phyloP scores from a whole-genome alignment of 2,329 filamentous ascomycete species.

The Ophiostoma piceae region DNA sequence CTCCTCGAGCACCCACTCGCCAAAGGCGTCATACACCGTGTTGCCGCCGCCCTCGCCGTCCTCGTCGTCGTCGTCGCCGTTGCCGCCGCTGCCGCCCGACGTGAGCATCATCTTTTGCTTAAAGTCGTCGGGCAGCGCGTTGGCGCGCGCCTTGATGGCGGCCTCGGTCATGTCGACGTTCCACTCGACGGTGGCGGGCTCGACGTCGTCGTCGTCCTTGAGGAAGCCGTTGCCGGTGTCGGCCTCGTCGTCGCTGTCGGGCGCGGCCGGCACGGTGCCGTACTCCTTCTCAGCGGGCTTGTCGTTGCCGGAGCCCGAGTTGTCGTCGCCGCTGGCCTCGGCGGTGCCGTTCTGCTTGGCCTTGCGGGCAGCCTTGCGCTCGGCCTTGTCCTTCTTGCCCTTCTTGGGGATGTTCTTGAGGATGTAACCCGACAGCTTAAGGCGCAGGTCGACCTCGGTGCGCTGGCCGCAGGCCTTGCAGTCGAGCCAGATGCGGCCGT shows the following conservation, averaged over 20 bases:
- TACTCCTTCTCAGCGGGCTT: slow-evolving; percentile 47
- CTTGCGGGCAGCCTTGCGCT: slow-evolving; percentile 82
- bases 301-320: slow-evolving; percentile 42
- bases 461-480: slow-evolving; percentile 98
- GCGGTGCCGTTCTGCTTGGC: slow-evolving; percentile 71
- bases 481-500: slow-evolving; percentile 84
- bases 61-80: slow-evolving; percentile 72
- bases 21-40: slow-evolving; percentile 82
- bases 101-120: slow-evolving; percentile 85
- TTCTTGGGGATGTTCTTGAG: slow-evolving; percentile 90
- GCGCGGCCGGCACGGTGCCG: slow-evolving; percentile 42
- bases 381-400: slow-evolving; percentile 96
- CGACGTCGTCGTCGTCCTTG: slow-evolving; percentile 44
- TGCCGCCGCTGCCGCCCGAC: slow-evolving; percentile 45
- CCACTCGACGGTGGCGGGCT: slow-evolving; percentile 81
- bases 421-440: slow-evolving; percentile 96
- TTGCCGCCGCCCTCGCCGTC: slow-evolving; percentile 70
- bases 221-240: slow-evolving; percentile 30
- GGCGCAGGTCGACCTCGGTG: slow-evolving; percentile 81
- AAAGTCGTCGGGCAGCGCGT: slow-evolving; percentile 87
- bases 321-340: slow-evolving; percentile 55
- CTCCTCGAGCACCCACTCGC: slow-evolving; percentile 81
- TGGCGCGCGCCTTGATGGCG: slow-evolving; percentile 88
- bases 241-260: slow-evolving; percentile 64
- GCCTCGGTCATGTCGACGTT: slow-evolving; percentile 94